Evolutionary conservation across 306 rosid species (phyloP).

Genomic region (Pterocarpus santalinus): DNA sequence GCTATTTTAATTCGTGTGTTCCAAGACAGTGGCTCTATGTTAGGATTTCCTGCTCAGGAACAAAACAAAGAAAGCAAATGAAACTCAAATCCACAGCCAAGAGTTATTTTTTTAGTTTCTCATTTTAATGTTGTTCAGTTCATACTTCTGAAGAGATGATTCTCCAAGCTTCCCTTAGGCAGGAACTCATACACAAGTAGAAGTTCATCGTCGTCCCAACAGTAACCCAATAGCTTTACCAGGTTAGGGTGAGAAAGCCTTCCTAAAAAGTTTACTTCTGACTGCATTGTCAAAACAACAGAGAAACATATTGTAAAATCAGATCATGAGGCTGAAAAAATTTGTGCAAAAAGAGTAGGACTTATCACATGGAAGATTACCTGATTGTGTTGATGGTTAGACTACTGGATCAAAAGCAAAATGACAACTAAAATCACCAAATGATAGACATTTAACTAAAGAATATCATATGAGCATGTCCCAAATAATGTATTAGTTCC

Average conservation of each 20-base stretch:
- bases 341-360: slow-evolving; percentile 5
- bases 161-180: slow-evolving; percentile 90
- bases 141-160: slow-evolving; percentile 92
- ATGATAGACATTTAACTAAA: slow-evolving; percentile 21
- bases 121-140: slow-evolving; percentile 14
- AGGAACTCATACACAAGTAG: slow-evolving; percentile 95
- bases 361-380: slow-evolving; percentile 27
- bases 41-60: slow-evolving; percentile 66
- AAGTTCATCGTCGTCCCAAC: slow-evolving; percentile 80
- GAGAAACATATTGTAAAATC: neutral
- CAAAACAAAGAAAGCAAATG: slow-evolving; percentile 13
- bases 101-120: neutral
- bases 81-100: slow-evolving; percentile 29
- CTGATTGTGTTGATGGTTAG: neutral
- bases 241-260: slow-evolving; percentile 89
- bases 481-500: neutral
- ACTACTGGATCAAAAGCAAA: slow-evolving; percentile 19
- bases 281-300: slow-evolving; percentile 61
- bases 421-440: slow-evolving; percentile 24
- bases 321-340: neutral
- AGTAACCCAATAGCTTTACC: slow-evolving; percentile 82
- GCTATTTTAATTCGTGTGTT: slow-evolving; percentile 74
- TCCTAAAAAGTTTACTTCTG: slow-evolving; percentile 88
- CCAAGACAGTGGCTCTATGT: slow-evolving; percentile 80
- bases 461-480: neutral